phyloP scores from a whole-genome alignment of 352 stramenopile species.

The Phytopythium helicoides region DNA sequence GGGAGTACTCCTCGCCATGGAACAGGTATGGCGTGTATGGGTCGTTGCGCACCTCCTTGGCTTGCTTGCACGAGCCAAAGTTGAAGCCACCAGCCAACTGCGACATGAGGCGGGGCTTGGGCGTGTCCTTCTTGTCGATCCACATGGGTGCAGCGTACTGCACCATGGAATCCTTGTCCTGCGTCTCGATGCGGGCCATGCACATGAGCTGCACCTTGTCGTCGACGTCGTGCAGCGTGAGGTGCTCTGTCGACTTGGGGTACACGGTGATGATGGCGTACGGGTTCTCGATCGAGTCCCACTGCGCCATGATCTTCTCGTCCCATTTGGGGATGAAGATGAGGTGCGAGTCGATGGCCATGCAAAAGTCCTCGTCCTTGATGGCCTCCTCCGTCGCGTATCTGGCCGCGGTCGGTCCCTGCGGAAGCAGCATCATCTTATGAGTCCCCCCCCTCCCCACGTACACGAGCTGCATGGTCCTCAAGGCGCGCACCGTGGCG shows the following conservation, averaged over 20 bases:
- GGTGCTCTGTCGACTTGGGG: conserved; percentile 68
- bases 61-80: conserved; percentile 71
- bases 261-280: conserved; percentile 84
- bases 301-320: conserved; percentile 67
- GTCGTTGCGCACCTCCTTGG: conserved; percentile 74
- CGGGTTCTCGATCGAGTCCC: conserved; percentile 64
- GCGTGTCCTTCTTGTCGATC: conserved; percentile 62
- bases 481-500: conserved; percentile 41
- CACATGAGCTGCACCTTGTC: conserved; percentile 79
- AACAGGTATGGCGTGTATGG: conserved; percentile 79
- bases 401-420: conserved; percentile 67
- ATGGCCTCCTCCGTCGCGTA: conserved; percentile 80
- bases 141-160: conserved; percentile 70
- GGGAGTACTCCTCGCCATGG: conserved; percentile 83
- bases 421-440: conserved; percentile 1
- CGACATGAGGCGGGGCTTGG: conserved; percentile 75
- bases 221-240: conserved; percentile 48
- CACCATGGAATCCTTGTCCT: conserved; percentile 71
- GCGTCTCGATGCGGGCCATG: conserved; percentile 67
- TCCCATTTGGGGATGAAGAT: conserved; percentile 79
- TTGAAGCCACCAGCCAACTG: conserved; percentile 81
- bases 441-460: not conserved
- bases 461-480: too few species aligned
- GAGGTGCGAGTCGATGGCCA: conserved; percentile 80
- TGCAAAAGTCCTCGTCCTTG: conserved; percentile 75